phyloP scores from a whole-genome alignment of 495 filamentous ascomycete species.

The Hapsidospora chrysogenum region DNA sequence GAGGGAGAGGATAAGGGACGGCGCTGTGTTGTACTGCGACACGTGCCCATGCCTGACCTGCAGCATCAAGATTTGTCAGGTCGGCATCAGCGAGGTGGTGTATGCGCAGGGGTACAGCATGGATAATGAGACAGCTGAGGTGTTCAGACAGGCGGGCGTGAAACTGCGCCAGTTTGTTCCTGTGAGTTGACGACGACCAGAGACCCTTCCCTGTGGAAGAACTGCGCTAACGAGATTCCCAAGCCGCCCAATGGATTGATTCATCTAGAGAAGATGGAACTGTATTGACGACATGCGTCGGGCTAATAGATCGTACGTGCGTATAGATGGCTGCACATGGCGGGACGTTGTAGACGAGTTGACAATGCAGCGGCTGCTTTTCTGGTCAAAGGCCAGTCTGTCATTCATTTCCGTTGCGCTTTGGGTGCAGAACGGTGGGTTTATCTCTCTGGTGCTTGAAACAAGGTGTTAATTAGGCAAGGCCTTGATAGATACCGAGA shows the following conservation, averaged over 20 bases:
- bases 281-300: slow-evolving; percentile 5
- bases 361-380: not conserved
- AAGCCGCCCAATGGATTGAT: slow-evolving; percentile 37
- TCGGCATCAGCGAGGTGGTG: slow-evolving; percentile 88
- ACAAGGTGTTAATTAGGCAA: no score
- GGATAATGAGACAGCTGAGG: slow-evolving; percentile 68
- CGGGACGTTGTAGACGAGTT: not conserved
- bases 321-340: not conserved
- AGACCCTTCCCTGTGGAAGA: not conserved
- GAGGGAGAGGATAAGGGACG: slow-evolving; percentile 66
- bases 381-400: no score
- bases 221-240: not conserved
- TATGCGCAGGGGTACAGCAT: slow-evolving; percentile 88
- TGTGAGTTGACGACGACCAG: slow-evolving; percentile 28
- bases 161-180: slow-evolving; percentile 66
- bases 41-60: slow-evolving; percentile 98
- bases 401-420: no score
- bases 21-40: slow-evolving; percentile 80
- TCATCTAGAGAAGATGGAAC: slow-evolving; percentile 29
- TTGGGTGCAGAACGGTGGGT: no score
- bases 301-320: not conserved
- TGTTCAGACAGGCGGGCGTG: slow-evolving; percentile 63
- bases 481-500: no score
- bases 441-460: no score
- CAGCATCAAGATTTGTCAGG: slow-evolving; percentile 92